Percentiles rank a stretch among this genome's conserved stretches.
These are phyloP conservation scores for Talaromyces sp. DNA, from an alignment of 2,329 filamentous ascomycete species.

Conservation along the genomic window DNA sequence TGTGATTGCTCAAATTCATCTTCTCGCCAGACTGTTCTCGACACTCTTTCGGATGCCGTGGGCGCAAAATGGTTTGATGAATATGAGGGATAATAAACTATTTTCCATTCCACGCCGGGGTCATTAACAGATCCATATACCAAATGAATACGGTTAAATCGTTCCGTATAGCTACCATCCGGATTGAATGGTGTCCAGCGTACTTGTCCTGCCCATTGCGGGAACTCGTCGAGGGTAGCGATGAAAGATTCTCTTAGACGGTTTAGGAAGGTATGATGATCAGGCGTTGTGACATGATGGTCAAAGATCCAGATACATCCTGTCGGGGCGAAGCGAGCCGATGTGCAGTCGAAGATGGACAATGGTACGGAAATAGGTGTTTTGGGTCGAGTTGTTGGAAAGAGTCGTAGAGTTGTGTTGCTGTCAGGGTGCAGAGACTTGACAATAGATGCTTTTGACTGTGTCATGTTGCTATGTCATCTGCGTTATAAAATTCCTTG, in stretches of 20 bases:
- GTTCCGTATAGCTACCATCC: conserved; percentile 26
- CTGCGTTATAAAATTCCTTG: neutral
- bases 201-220: conserved; percentile 45
- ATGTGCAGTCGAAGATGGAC: neutral
- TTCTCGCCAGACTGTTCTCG: conserved; percentile 20
- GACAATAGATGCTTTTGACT: neutral
- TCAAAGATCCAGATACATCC: neutral
- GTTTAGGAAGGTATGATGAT: neutral
- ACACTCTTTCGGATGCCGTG: neutral
- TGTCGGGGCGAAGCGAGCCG: neutral
- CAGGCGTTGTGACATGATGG: neutral
- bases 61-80: neutral
- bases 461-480: neutral
- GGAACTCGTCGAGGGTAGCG: conserved; percentile 39
- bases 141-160: conserved; percentile 40
- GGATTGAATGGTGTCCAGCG: conserved; percentile 33
- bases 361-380: neutral
- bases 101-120: neutral
- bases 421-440: neutral
- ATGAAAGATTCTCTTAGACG: conserved; percentile 27
- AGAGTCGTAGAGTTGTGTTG: neutral
- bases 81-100: neutral
- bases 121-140: neutral
- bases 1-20: conserved; percentile 30
- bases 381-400: neutral